Conservation (phyloP, 768 basidiomycete species). For the Kondoa subrosea region DNA sequence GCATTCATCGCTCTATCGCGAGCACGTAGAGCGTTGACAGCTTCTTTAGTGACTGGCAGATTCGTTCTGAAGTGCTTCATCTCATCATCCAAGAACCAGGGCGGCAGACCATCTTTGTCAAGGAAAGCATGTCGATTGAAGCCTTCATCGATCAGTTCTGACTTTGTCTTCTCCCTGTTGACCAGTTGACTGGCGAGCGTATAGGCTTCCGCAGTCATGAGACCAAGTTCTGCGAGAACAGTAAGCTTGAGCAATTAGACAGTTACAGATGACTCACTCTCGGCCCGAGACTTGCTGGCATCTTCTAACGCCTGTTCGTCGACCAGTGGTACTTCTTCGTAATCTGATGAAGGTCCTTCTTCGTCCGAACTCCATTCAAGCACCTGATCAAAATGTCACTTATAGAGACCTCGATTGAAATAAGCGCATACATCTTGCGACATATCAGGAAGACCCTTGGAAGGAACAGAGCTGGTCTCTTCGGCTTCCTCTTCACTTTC, state of each 20-base stretch:
- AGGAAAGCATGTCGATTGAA: slow-evolving; percentile 87
- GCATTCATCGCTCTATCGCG: slow-evolving; percentile 88
- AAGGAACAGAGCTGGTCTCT: slow-evolving; percentile 12
- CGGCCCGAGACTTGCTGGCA: slow-evolving; percentile 49
- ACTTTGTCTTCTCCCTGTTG: slow-evolving; percentile 74
- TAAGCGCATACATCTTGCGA: background rate
- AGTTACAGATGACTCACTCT: slow-evolving; percentile 24
- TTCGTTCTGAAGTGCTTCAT: slow-evolving; percentile 80
- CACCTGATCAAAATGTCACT: background rate
- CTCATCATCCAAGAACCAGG: slow-evolving; percentile 97
- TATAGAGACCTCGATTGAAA: slow-evolving; percentile 7
- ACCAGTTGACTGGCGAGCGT: slow-evolving; percentile 79
- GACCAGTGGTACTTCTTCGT: slow-evolving; percentile 63
- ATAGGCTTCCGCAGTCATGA: slow-evolving; percentile 75
- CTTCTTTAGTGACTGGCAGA: slow-evolving; percentile 93
- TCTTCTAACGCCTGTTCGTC: slow-evolving; percentile 54
- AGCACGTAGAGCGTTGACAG: slow-evolving; percentile 61
- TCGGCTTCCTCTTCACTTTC: slow-evolving; percentile 32
- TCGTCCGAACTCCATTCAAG: slow-evolving; percentile 22
- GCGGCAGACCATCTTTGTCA: slow-evolving; percentile 74
- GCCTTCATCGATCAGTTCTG: slow-evolving; percentile 78
- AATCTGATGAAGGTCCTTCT: slow-evolving; percentile 32
- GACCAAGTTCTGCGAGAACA: slow-evolving; percentile 48
- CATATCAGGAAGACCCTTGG: background rate
- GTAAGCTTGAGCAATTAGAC: background rate